A percentile compares a stretch with the other conserved stretches of the same genome.
Evolutionary conservation across 352 stramenopile species (phyloP).

Genomic region (Phytophthora fragariae): DNA sequence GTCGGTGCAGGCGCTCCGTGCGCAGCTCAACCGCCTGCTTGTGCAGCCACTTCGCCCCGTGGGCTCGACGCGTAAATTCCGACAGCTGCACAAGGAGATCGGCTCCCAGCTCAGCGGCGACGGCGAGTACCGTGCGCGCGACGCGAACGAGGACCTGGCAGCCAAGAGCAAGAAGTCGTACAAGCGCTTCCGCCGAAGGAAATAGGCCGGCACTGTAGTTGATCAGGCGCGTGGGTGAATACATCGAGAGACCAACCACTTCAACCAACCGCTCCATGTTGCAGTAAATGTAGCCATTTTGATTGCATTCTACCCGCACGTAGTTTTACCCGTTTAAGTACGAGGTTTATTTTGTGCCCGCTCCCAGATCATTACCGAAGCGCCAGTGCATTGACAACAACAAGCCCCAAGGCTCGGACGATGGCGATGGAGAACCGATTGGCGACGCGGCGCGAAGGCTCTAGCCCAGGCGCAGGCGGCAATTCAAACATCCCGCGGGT

Average conservation of each 20-base stretch:
- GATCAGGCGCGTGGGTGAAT: constrained; percentile 6
- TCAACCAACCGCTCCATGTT: not conserved
- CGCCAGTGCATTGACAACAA: too few relatives aligned
- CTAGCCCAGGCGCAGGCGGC: not conserved
- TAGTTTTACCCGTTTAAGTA: constrained; percentile 13
- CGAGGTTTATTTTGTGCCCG: constrained; percentile 1
- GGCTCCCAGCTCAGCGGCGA: constrained; percentile 63
- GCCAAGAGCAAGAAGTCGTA: constrained; percentile 82
- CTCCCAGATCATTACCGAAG: not conserved
- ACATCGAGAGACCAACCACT: constrained; percentile 19
- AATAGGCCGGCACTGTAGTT: constrained; percentile 18
- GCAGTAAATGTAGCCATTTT: constrained; percentile 23
- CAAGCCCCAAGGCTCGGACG: not conserved
- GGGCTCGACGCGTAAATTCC: constrained; percentile 85
- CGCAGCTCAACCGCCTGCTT: constrained; percentile 67
- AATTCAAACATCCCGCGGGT: constrained; percentile 32
- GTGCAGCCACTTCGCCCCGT: constrained; percentile 72
- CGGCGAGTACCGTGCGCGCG: constrained; percentile 81
- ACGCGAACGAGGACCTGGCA: constrained; percentile 76
- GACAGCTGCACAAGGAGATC: constrained; percentile 81
- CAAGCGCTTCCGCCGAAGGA: constrained; percentile 83
- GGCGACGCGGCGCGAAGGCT: constrained; percentile 35
- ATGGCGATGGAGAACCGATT: constrained; percentile 56
- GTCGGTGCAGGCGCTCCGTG: constrained; percentile 64
- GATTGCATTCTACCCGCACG: constrained; percentile 2